Base-by-base conservation (phyloP, 2,329 filamentous ascomycete species). In the Hymenoscyphus infarciens region DNA sequence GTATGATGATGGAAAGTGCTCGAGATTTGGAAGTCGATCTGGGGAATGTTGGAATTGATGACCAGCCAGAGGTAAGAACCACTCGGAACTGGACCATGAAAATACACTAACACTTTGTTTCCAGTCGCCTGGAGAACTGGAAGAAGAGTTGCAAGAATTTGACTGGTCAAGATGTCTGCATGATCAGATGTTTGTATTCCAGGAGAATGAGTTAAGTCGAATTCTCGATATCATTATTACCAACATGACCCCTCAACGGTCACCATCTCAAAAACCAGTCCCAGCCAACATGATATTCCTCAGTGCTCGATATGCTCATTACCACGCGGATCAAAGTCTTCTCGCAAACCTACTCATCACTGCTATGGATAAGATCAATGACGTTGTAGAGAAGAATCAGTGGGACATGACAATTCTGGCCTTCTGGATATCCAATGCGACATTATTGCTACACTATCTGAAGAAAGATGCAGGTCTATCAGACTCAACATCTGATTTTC, bases 361-460 rank as follows among this genome's bases (percentile, higher is more conserved):
- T 39, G 92, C 95, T 42, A 96, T 96, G 84, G 92, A 96, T 72
- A 95, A 94, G 76, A 98, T 99, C 71, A 98, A 98, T 73, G 89
- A 92, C 63, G 92, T 97, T 33, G 92, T 99, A n/a, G 95, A 98
- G 76, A 85, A 85, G 65, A 88, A 94, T 73, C 95, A 99, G 74
- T 98, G 95, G 95, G 95, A 99, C 74, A 99, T 99, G 95, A 99
- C 95, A 0, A 97, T 99, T 68, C 81, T 99, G 42, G 95, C 95
- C 2, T 99, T 99, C 74, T 99, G 95, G 95, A 92, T 97, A 72
- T 98, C 95, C 1, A 99, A 99, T 75, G 92, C 92, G 8, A 99
- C 95, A 0, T 79, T 99, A 45, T 79, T 99, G n/a, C 80, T 98
- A 60, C 94, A 99, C 76, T 99, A 99, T 74, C 81, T 99, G 60